Base-by-base conservation (phyloP, 78 protist species). In the Speleostelium caveatum region DNA sequence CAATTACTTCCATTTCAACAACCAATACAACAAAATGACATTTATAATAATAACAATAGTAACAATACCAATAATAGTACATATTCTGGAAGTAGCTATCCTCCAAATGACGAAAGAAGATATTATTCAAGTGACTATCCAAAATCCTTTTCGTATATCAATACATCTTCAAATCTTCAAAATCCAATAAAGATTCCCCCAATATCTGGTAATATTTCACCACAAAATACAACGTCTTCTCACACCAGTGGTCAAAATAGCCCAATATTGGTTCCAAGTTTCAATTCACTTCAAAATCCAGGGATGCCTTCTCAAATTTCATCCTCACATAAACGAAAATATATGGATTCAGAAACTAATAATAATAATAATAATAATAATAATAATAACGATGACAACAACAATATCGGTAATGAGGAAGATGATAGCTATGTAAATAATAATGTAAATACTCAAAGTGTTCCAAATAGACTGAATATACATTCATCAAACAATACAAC, bases 311-410 rank as follows among this genome's bases (percentile, higher is more conserved):
- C n/a, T n/a, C n/a, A n/a, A n/a, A 49, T 49, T 49, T 49, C 55
- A 49, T 49, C 55, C 55, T 49, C 55, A 16, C 55, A 49, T 12
- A 49, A 49, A 49, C 8, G 55, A 49, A 49, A 12, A 49, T 19
- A 19, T 58, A n/a, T 22, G 10, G 10, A 14, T 16, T 33, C 3
- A 8, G 22, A 67, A 14, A 35, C 28, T 21, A 67, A 67, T 26
- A 60, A 60, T 60, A 28, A 60, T 30, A 60, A 65, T 38, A 71
- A 16, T 26, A 41, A 71, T n/a, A 16, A 21, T 30, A 71, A 49
- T 2, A 69, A 69, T 17, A 33, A 41, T 45, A 69, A 30, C n/a
- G n/a, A 67, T 21, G n/a, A 68, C n/a, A 68, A n/a, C 17, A 71
- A 51, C 26, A 32, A 71, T 22, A 32, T 5, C 30, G 26, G 14